Base-by-base conservation (phyloP, 805 yeast genomes). In the Starmerella vitae region DNA sequence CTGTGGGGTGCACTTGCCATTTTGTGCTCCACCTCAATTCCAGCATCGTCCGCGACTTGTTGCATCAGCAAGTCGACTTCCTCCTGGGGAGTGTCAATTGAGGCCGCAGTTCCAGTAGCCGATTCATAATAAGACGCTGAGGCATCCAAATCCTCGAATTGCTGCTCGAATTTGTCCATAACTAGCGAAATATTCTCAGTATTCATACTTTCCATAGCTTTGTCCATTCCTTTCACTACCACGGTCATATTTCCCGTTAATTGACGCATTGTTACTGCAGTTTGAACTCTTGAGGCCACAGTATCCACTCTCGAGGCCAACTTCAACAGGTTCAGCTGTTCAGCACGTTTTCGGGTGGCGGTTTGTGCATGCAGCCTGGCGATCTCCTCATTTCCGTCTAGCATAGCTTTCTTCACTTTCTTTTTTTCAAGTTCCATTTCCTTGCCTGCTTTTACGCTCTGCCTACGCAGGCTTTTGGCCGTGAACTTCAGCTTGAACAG, bases 21-120 rank as follows among this genome's bases (percentile, higher is more conserved):
- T 36, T 83, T 78, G 52, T 86, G 96, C 52, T 78, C 77, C 65
- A 86, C 67, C 57, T 91, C 97, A 31, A 91, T 66, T 2, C 98
- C 99, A 0, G 95, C 96, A 57, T 88, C 97, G 57, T 88, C 97
- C 0, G 97, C 97, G 13, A 91, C 86, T 58, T 82, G 84, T 54
- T 70, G 84, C 81, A 88, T 71, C 55, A 88, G 65, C 44, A 78
- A 71, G 55, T 91, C 96, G 26, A 88, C 98, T 47, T 86, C 91
- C 42, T 88, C 97, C 57, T 84, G 94, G 5, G 96, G 97, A 4
- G 94, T 86, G 27, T 80, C 71, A 38, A 81, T 70, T 0, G 95
- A 95, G 52, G 82, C 84, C 38, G 91, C 83, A 41, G 77, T 81
- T 43, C 78, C 77, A 9, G 96, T 85, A 39, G 93, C 88, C 34